Evolutionary conservation across 805 yeast genomes (phyloP), one percentile per base, ranked within the genome.

Genomic region (Lachancea kluyveri): DNA sequence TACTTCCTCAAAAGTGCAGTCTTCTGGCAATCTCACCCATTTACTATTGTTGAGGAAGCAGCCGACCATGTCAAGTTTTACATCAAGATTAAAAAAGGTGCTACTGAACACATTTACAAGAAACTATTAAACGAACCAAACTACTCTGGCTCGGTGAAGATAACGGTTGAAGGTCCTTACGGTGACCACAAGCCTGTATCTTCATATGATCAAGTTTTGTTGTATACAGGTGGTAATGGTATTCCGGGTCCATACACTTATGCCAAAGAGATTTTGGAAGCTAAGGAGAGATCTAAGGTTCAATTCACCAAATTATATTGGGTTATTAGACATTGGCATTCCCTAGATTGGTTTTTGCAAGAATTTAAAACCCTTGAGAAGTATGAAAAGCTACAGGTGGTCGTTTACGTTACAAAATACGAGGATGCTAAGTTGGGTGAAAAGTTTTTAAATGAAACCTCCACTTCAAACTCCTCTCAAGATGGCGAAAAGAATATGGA

Each of bases 21-120:
- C 21, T 72, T 72, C 56, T 72, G 73, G 70, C 74, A 73, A 46
- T 68, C 72, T 5, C 77, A 73, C 46, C 79, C 79, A 7, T 72
- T 74, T 47, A 72, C 79, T 4, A 52, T 69, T 10, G 60, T 70
- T 22, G 67, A 68, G n/a, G n/a, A n/a, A n/a, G n/a, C n/a, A n/a
- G n/a, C n/a, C n/a, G n/a, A n/a, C n/a, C n/a, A 59, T 29, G 46
- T 69, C 10, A 54, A 58, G 5, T 55, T 70, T 31, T 64, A 54
- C 41, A 59, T 69, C 43, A 70, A 68, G 47, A 62, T 65, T 16
- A 73, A 73, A 50, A 61, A 60, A 8, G 82, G 82, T 29, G 50
- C 70, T 30, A 72, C 81, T n/a, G 62, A 50, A 30, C 55, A 55
- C 23, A 42, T 69, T 7, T 54, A 54, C 28, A 50, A 52, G 30